Evolutionary conservation across 352 stramenopile species (phyloP), one percentile per base, ranked within the genome.

Genomic region (Pythium phragmiticola): DNA sequence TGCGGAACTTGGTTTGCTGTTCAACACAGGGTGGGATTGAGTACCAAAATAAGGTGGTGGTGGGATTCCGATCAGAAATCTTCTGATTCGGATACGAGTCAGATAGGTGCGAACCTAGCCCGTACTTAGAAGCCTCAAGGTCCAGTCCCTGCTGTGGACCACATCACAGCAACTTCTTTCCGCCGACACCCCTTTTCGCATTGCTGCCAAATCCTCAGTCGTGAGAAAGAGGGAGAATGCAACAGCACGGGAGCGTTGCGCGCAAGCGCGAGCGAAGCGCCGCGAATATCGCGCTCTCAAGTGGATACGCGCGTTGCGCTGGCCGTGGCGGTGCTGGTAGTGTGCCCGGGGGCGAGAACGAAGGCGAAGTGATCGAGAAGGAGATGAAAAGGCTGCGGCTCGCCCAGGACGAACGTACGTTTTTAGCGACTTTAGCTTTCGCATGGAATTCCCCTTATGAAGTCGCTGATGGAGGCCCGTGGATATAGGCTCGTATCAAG

Each of bases 351-450:
- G 52, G 33, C 28, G 26, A 21, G 34, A 51, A 43, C 34, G 47
- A 56, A 47, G 76, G 74, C 45, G 76, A 86, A 23, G 66, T 66
- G 7, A 88, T 92, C 49, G 83, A 88, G 60, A 80, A 77, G 33
- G 81, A 89, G 52, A 77, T 92, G 74, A 92, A 92, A 68, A 74
- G 78, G 37, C 73, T 92, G 69, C 80, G 81, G 16, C 76, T 92
- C 30, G 81, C 83, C 16, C 80, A 85, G 49, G 78, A 87, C 51
- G 80, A 85, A 51, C 17, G 68, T 84, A 42, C 75, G 79, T 64
- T 51, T 26, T 7, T 30, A 28, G 7, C 16, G 48, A 39, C 13
- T 47, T 21, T 16, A 19, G 12, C 21, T 43, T 34, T 19, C 17
- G 36, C 8, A 28, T 48, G 33, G 34, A 37, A 45, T 17, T 26